These are phyloP conservation scores for Saccharomyces uvarum DNA, from an alignment of 1,139 yeast species.

Conservation along the genomic window DNA sequence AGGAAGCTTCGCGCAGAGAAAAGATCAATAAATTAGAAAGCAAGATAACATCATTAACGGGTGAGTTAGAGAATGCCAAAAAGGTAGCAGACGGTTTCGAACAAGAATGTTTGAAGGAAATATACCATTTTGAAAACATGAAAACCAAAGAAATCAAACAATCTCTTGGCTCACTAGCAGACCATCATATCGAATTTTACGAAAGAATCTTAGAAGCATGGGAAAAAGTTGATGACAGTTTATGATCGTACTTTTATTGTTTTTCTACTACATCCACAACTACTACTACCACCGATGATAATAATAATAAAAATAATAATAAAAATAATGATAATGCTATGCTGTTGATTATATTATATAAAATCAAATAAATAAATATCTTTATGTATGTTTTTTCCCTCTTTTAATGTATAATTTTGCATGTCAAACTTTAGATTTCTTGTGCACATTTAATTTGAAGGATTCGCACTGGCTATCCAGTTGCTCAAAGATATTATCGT, in stretches of 20 bases:
- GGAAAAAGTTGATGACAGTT: slow-evolving; percentile 47
- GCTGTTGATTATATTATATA: background rate
- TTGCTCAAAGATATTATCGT: slow-evolving; percentile 19
- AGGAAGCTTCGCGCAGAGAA: slow-evolving; percentile 47
- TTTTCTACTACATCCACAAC: slow-evolving; percentile 1
- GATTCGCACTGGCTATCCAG: slow-evolving; percentile 10
- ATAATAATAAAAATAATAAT: background rate
- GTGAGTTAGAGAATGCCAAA: slow-evolving; percentile 58
- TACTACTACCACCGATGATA: no score
- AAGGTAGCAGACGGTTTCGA: slow-evolving; percentile 66
- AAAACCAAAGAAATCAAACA: slow-evolving; percentile 70
- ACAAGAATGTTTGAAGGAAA: slow-evolving; percentile 58
- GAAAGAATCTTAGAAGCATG: slow-evolving; percentile 64
- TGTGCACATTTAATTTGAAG: slow-evolving; percentile 4
- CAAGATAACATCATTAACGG: slow-evolving; percentile 52
- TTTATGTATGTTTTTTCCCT: background rate
- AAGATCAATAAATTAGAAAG: slow-evolving; percentile 43
- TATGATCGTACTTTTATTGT: slow-evolving; percentile 8
- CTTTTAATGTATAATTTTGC: background rate
- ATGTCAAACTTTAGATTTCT: background rate
- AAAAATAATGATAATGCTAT: background rate
- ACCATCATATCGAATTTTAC: slow-evolving; percentile 70
- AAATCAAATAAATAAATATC: background rate
- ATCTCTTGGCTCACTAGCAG: slow-evolving; percentile 63
- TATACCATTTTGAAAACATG: slow-evolving; percentile 72